These are phyloP conservation scores for Coprinopsis marcescibilis DNA, from an alignment of 768 basidiomycete species.

Conservation along the genomic window DNA sequence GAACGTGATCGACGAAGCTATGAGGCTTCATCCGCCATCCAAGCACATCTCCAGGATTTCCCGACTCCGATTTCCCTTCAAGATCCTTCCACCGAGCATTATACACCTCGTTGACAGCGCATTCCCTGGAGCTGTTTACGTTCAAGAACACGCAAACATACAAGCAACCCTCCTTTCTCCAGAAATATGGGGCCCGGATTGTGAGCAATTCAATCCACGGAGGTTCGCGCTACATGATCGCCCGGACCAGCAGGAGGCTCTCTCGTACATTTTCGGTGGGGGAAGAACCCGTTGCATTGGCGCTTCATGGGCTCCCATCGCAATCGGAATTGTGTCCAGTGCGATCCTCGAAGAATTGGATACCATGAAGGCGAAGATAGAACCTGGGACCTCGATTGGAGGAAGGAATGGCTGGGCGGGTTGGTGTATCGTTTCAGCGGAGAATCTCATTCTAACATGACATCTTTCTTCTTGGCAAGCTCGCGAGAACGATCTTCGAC, in stretches of 20 bases:
- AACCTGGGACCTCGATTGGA: not conserved
- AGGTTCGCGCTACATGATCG: constrained; percentile 22
- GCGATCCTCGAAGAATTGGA: constrained; percentile 28
- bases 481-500: too few relatives aligned
- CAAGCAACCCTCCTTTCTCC: constrained; percentile 27
- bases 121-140: not conserved
- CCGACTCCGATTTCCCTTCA: constrained; percentile 1
- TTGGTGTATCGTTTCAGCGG: not conserved
- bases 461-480: too few relatives aligned
- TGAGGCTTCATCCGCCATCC: constrained; percentile 49
- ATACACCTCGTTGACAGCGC: not conserved
- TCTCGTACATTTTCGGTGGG: constrained; percentile 42
- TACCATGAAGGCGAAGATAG: not conserved
- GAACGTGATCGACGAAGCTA: constrained; percentile 35
- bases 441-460: too few relatives aligned
- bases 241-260: constrained; percentile 15
- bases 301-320: constrained; percentile 43
- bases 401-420: constrained; percentile 3
- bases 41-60: constrained; percentile 35
- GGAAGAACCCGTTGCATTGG: constrained; percentile 44
- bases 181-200: constrained; percentile 32
- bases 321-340: constrained; percentile 42
- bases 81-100: constrained; percentile 2
- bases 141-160: constrained; percentile 30
- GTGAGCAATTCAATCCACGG: constrained; percentile 38